phyloP scores from a whole-genome alignment of 2,329 filamentous ascomycete genomes.

The Neocatenulostroma microsporum region DNA sequence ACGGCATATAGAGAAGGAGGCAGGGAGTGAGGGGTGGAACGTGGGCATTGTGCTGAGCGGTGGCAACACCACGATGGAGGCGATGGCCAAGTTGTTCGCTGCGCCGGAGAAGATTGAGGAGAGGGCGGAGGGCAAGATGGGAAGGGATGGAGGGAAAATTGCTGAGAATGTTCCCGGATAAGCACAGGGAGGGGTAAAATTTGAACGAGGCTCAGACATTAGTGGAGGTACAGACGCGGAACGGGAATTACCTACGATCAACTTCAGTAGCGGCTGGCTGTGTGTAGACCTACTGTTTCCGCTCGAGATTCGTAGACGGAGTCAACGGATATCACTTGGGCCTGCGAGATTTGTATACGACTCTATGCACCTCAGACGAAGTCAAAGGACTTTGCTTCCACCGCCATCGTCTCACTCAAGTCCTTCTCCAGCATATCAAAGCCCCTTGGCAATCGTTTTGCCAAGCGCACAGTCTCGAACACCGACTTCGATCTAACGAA shows the following conservation, averaged over 20 bases:
- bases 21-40: conserved; percentile 66
- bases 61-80: conserved; percentile 59
- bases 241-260: too few species aligned
- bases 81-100: conserved; percentile 49
- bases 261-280: too few species aligned
- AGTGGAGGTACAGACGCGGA: too few species aligned
- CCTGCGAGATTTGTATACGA: too few species aligned
- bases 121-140: conserved; percentile 35
- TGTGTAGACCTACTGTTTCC: too few species aligned
- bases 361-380: too few species aligned
- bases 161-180: conserved; percentile 41
- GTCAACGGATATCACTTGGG: too few species aligned
- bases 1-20: conserved; percentile 59
- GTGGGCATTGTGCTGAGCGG: conserved; percentile 54
- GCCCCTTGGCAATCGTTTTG: conserved; percentile 16
- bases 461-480: conserved; percentile 17
- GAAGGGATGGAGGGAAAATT: conserved; percentile 33
- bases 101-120: conserved; percentile 25
- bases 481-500: conserved; percentile 19
- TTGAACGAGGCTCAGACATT: too few species aligned
- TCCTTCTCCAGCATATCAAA: conserved; percentile 12
- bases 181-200: too few species aligned
- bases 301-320: too few species aligned
- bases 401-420: too few species aligned
- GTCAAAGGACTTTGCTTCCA: too few species aligned